Percentiles rank a stretch among this genome's conserved stretches.
Evolutionary conservation across 129 eudicot species (phyloP).

Genomic region (Flaveria bidentis): DNA sequence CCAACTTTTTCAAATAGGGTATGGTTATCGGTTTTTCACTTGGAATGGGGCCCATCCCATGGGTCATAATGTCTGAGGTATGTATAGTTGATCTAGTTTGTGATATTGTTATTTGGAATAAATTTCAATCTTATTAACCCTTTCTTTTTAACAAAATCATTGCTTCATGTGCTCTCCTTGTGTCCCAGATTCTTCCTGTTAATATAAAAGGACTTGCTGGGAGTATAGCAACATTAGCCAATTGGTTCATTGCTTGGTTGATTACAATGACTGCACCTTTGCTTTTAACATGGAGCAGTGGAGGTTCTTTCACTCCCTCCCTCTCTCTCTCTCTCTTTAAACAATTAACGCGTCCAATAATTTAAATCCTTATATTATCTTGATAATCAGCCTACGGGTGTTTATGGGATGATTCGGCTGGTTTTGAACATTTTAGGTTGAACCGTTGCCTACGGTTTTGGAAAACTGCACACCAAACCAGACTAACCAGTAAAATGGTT

Average conservation of each 20-base stretch:
- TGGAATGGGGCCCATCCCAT: conserved; percentile 98
- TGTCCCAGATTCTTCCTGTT: conserved; percentile 78
- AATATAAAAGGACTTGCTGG: conserved; percentile 96
- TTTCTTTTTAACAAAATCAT: background rate
- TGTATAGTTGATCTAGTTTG: background rate
- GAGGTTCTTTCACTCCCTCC: conserved; percentile 52
- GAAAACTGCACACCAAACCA: conserved; percentile 1
- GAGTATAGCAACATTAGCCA: conserved; percentile 78
- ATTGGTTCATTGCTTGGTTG: conserved; percentile 79
- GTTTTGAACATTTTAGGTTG: background rate
- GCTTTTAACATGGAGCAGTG: conserved; percentile 82
- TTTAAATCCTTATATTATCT: background rate
- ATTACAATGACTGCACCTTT: conserved; percentile 85
- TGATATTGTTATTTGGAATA: background rate
- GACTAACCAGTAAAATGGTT: background rate
- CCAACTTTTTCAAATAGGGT: conserved; percentile 44
- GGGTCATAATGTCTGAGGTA: conserved; percentile 98
- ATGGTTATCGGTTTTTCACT: conserved; percentile 82
- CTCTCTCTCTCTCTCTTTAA: conserved; percentile 5
- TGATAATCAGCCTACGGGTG: background rate
- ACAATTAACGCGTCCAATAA: background rate
- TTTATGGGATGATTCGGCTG: background rate
- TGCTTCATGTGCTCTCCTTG: background rate
- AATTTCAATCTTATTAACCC: background rate
- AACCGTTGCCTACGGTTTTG: background rate